These are phyloP conservation scores for Sergeia podlipaevii DNA, from an alignment of 208 protist species.

Conservation along the genomic window DNA sequence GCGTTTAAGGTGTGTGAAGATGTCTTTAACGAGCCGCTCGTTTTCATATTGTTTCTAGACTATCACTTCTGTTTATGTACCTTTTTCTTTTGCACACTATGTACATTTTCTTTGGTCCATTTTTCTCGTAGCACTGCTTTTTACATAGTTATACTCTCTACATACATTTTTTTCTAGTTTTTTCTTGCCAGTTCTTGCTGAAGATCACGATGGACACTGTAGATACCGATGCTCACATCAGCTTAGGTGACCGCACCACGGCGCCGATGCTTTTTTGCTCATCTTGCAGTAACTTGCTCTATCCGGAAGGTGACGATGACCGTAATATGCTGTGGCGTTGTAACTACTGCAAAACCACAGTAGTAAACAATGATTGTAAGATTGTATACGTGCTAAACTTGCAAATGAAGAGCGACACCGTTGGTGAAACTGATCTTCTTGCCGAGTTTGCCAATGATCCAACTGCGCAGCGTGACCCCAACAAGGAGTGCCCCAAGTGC, in stretches of 20 bases:
- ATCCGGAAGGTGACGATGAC: conserved; percentile 65
- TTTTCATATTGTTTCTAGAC: too few species aligned
- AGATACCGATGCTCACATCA: neutral
- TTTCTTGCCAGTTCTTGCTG: too few species aligned
- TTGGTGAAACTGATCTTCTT: conserved; percentile 73
- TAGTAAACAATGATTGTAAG: conserved; percentile 71
- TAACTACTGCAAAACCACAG: conserved; percentile 81
- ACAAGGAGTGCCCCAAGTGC: conserved; percentile 74
- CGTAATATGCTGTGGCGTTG: conserved; percentile 76
- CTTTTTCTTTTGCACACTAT: too few species aligned
- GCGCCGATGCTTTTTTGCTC: conserved; percentile 89
- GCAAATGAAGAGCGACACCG: conserved; percentile 74
- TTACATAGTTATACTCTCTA: too few species aligned
- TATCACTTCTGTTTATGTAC: too few species aligned
- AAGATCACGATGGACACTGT: too few species aligned
- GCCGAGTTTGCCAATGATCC: conserved; percentile 88
- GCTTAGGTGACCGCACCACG: conserved; percentile 35
- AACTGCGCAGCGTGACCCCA: conserved; percentile 78
- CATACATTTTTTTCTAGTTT: conserved; percentile 6
- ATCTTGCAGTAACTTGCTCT: conserved; percentile 85
- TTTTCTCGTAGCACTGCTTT: too few species aligned
- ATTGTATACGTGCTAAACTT: conserved; percentile 89
- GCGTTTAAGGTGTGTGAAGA: too few species aligned
- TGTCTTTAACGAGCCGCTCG: too few species aligned
- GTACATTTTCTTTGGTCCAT: too few species aligned